phyloP scores from a whole-genome alignment of 108 stramenopile species.

The Seminavis robusta region DNA sequence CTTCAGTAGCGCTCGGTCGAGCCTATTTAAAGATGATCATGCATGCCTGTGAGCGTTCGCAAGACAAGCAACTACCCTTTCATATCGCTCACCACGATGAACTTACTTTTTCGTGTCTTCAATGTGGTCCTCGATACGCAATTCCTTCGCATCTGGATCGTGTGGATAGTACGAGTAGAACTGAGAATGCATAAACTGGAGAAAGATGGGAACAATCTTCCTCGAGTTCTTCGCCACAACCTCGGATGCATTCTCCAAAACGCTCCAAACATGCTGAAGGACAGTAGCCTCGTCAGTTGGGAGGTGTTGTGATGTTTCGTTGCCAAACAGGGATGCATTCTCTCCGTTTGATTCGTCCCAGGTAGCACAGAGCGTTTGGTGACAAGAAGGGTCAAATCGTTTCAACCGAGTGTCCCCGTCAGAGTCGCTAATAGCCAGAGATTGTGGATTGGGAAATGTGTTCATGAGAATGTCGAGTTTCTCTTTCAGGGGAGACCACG shows the following conservation, averaged over 20 bases:
- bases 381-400: neutral
- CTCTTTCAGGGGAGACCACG: conserved; percentile 54
- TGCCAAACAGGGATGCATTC: conserved; percentile 37
- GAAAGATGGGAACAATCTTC: conserved; percentile 71
- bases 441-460: conserved; percentile 4
- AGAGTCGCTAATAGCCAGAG: neutral
- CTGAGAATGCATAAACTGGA: conserved; percentile 69
- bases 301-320: conserved; percentile 30
- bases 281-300: conserved; percentile 50
- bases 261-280: conserved; percentile 59
- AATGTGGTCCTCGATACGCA: conserved; percentile 29
- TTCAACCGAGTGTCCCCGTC: neutral
- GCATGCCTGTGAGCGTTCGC: no score
- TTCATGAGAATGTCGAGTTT: conserved; percentile 42
- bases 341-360: conserved; percentile 64
- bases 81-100: no score
- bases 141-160: conserved; percentile 69
- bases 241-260: conserved; percentile 53
- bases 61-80: no score
- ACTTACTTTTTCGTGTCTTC: conserved; percentile 1
- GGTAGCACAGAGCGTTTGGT: no score
- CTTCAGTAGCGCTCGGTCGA: no score
- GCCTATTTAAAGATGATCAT: no score
- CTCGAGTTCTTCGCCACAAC: conserved; percentile 66
- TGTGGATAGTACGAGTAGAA: conserved; percentile 64